Percentiles rank a stretch among this genome's conserved stretches.
Evolutionary conservation across 495 filamentous ascomycete species (phyloP).

Genomic region (Neurospora sp.): DNA sequence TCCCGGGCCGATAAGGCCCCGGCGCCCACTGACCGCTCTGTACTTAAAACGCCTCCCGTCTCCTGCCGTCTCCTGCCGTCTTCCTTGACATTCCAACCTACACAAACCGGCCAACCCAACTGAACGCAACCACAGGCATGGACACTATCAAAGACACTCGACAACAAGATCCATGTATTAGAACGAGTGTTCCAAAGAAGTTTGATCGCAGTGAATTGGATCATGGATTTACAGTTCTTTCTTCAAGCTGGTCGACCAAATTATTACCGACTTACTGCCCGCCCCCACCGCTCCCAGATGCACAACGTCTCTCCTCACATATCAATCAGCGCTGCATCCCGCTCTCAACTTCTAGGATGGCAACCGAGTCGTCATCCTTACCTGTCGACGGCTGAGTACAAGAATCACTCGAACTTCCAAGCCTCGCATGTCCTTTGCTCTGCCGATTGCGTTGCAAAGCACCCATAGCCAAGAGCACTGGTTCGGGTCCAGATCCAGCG

Average conservation of each 20-base stretch:
- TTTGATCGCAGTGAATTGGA: too few species aligned
- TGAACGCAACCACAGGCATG: neutral
- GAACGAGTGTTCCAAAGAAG: too few species aligned
- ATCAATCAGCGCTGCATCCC: neutral
- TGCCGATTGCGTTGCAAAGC: neutral
- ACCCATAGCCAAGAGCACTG: neutral
- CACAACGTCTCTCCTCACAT: too few species aligned
- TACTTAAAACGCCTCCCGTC: neutral
- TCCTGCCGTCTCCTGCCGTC: neutral
- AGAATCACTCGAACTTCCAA: neutral
- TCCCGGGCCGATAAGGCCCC: neutral
- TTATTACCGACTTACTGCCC: too few species aligned
- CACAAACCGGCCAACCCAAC: neutral
- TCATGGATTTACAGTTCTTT: too few species aligned
- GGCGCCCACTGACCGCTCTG: neutral
- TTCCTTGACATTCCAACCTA: neutral
- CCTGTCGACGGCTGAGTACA: neutral
- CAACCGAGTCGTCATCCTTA: neutral
- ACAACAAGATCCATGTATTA: neutral
- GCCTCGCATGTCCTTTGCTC: neutral
- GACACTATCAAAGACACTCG: neutral
- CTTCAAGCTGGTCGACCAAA: too few species aligned
- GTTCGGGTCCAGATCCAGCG: neutral
- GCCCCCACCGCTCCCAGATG: too few species aligned
- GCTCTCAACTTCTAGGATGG: neutral